Base-by-base conservation (phyloP, 108 stramenopile genomes). In the Nitzschia sp. region DNA sequence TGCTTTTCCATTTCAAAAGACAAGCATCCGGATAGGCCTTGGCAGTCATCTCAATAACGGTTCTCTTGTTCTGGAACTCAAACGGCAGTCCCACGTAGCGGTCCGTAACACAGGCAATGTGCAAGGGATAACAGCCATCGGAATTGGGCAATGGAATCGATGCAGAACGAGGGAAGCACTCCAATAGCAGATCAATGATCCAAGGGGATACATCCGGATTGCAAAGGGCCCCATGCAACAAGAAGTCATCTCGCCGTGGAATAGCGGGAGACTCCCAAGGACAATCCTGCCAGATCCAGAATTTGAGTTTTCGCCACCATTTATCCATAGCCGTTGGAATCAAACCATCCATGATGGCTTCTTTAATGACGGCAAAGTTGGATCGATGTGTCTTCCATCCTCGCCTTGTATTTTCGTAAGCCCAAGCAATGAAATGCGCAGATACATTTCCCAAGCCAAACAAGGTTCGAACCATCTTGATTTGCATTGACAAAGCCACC, bases 1-100 rank as follows among this genome's bases (percentile, higher is more conserved):
- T 31, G 31, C 59, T 31, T 23, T 65, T 70, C 69, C 68, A 74
- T 58, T 80, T 87, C 64, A 74, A 49, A 2, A 81, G 71, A 45
- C 68, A 59, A 4, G 84, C 84, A 21, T 78, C 74, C 1, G 78
- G 84, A 67, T 80, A 81, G 29, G 77, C 82, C 45, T 81, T 71
- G 45, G 82, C 75, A 18, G 85, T 54, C 77, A 85, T 80, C 48
- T 83, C 80, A 32, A 88, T 65, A 0, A 58, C 36, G 26, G 46
- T 70, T 54, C 69, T 29, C 46, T 70, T 70, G 69, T 77, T 70
- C 5, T 63, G 30, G 46, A 77, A 77, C 32, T 77, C 76, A 42
- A 68, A 77, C 18, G 68, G 32, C 30, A 77, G 31, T 1, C 48
- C 36, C 26, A 70, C 31, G 45, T 77, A 77, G 5, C 61, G 59